These are phyloP conservation scores for Candida khao-thaluensis DNA, from an alignment of 805 yeast genomes.

Conservation along the genomic window DNA sequence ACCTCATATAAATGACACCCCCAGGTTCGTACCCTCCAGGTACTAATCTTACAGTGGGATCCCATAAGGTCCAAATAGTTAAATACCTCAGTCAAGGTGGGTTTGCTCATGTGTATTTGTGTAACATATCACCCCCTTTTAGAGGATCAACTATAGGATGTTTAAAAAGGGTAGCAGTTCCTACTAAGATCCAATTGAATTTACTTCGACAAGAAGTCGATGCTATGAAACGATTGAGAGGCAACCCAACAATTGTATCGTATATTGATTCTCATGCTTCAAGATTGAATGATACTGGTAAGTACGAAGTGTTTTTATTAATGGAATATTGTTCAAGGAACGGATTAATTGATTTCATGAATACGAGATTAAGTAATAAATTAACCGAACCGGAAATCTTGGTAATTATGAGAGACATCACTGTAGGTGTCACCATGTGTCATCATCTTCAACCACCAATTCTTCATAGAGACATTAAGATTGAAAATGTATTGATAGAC, in stretches of 20 bases:
- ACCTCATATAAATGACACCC: constrained; percentile 28
- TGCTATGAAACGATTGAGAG: constrained; percentile 87
- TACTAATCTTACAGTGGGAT: constrained; percentile 76
- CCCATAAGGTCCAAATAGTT: constrained; percentile 67
- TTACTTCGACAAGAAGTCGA: constrained; percentile 92
- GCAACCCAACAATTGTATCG: constrained; percentile 76
- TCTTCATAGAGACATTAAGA: constrained; percentile 77
- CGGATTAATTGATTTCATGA: constrained; percentile 79
- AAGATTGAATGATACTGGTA: constrained; percentile 31
- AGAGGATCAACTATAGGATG: constrained; percentile 64
- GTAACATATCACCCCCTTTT: constrained; percentile 56
- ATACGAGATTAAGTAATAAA: constrained; percentile 62
- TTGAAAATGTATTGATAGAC: constrained; percentile 73
- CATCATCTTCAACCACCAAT: constrained; percentile 71
- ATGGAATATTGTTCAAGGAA: constrained; percentile 80
- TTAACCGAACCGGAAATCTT: constrained; percentile 68
- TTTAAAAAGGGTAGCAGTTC: constrained; percentile 92
- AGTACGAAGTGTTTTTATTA: constrained; percentile 70
- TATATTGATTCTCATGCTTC: constrained; percentile 96
- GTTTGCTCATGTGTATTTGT: constrained; percentile 91
- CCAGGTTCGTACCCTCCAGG: constrained; percentile 71
- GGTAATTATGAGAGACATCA: constrained; percentile 64
- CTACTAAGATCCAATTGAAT: constrained; percentile 80
- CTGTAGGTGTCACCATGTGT: constrained; percentile 75
- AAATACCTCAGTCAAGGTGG: constrained; percentile 87